Evolutionary conservation across 1,139 yeast genomes (phyloP), one percentile per base, ranked within the genome.

Genomic region (Scheffersomyces quercinus): DNA sequence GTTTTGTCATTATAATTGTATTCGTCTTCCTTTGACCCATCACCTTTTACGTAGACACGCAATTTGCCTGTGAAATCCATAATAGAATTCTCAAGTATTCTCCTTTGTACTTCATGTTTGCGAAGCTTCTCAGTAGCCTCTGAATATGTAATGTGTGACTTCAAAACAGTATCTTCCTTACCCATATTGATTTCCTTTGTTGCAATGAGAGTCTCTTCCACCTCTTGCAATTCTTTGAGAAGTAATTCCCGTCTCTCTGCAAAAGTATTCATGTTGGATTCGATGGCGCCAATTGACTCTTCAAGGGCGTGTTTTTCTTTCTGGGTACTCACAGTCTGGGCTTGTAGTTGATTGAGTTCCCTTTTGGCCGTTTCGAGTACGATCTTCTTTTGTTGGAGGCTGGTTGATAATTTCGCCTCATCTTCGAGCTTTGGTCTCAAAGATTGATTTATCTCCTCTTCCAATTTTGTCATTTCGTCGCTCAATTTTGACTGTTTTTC

Each of bases 11-110:
- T 24, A 24, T 37, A 14, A 11, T 28, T 16, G 2, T 16, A 24
- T n/a, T 40, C 44, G 24, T 44, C 20, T 2, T 32, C 16, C 10
- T 35, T 37, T 5, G 44, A 14, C 9, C 12, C 16, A 6, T 11
- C 11, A 8, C 34, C 35, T 9, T 59, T 56, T 0, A 64, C 49
- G 46, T 69, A 72, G 0, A 70, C 70, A 35, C 80, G 53, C 11
- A 62, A 42, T 38, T 64, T 68, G 0, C 73, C 73, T 41, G 68
- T 65, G 38, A 72, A 58, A 37, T 79, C 76, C 65, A 79, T 74
- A 7, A 82, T 81, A 2, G 81, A 69, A 51, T 79, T 77, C 53
- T 81, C 82, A 33, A 81, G 60, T 7, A 70, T 66, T 46, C 77
- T 63, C 49, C 77, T 48, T 43, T 67, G 68, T 3, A 43, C 41